phyloP scores from a whole-genome alignment of 106 monocot genomes.

The Narthecium ossifragum region DNA sequence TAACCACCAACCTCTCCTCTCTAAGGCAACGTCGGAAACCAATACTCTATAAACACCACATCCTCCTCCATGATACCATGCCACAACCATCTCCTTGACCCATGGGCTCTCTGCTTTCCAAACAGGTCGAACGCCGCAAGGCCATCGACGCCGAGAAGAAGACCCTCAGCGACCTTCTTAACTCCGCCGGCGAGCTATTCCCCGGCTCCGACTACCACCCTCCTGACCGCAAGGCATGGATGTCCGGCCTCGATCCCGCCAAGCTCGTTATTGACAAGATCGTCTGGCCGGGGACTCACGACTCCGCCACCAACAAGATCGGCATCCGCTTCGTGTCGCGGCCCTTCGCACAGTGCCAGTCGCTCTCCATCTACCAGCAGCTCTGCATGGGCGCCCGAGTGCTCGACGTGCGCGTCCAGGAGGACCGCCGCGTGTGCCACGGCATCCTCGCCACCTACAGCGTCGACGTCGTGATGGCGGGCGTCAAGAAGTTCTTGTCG shows the following conservation, averaged over 20 bases:
- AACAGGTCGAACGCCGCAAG: conserved; percentile 49
- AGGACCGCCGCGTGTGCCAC: conserved; percentile 74
- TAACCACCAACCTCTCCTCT: not conserved
- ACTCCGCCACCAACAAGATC: conserved; percentile 86
- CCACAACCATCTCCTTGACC: not conserved
- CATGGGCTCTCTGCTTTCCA: conserved; percentile 60
- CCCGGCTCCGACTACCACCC: conserved; percentile 75
- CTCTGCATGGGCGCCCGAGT: conserved; percentile 58
- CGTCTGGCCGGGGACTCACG: conserved; percentile 89
- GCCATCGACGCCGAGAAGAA: conserved; percentile 43
- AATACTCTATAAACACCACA: not conserved
- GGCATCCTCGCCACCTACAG: conserved; percentile 63
- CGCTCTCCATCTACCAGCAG: conserved; percentile 61
- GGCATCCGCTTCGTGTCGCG: conserved; percentile 59
- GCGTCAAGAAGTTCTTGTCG: conserved; percentile 50
- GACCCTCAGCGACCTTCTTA: conserved; percentile 31
- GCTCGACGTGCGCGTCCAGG: conserved; percentile 64
- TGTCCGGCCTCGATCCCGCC: conserved; percentile 35
- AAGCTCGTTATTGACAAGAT: conserved; percentile 46
- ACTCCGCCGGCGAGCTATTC: conserved; percentile 38
- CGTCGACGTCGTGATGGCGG: conserved; percentile 56
- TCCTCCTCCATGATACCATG: not conserved
- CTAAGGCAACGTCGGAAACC: not conserved
- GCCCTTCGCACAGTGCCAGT: conserved; percentile 88
- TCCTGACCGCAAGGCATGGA: conserved; percentile 65